Evolutionary conservation across 176 grass and related monocot genomes (phyloP).

Genomic region (Zoysia japonica): DNA sequence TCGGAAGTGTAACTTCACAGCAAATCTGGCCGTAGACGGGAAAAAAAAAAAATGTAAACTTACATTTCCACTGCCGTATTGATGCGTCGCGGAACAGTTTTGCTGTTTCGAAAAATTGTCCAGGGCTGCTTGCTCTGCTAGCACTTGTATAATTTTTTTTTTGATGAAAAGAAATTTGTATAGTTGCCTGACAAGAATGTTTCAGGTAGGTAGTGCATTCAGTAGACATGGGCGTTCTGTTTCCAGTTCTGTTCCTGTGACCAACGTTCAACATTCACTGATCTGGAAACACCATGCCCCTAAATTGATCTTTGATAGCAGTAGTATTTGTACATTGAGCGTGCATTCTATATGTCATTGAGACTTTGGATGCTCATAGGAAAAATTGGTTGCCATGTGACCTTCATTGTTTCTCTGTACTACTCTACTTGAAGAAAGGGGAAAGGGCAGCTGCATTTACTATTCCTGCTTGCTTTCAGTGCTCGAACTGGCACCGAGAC

Average conservation of each 20-base stretch:
- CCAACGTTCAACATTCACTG: too few species aligned
- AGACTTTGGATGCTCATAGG: neutral
- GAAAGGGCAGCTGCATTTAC: conserved; percentile 16
- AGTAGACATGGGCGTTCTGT: too few species aligned
- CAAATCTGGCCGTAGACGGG: neutral
- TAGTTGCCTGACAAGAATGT: too few species aligned
- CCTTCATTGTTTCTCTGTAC: neutral
- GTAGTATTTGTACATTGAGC: neutral
- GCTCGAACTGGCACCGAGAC: neutral
- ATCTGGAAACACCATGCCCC: too few species aligned
- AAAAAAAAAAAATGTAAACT: neutral
- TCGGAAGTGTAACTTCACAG: neutral
- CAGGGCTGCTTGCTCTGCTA: too few species aligned
- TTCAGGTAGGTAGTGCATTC: too few species aligned
- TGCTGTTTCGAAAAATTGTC: neutral
- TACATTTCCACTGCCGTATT: neutral
- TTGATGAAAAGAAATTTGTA: too few species aligned
- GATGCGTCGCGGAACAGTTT: neutral
- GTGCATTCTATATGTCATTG: neutral
- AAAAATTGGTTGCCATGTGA: neutral
- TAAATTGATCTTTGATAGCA: too few species aligned
- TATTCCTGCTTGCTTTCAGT: neutral
- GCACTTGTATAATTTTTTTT: too few species aligned
- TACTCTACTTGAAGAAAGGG: conserved; percentile 10
- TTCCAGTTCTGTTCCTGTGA: too few species aligned